Conservation (phyloP, 2,329 filamentous ascomycete genomes). For the Didymella pomorum region DNA sequence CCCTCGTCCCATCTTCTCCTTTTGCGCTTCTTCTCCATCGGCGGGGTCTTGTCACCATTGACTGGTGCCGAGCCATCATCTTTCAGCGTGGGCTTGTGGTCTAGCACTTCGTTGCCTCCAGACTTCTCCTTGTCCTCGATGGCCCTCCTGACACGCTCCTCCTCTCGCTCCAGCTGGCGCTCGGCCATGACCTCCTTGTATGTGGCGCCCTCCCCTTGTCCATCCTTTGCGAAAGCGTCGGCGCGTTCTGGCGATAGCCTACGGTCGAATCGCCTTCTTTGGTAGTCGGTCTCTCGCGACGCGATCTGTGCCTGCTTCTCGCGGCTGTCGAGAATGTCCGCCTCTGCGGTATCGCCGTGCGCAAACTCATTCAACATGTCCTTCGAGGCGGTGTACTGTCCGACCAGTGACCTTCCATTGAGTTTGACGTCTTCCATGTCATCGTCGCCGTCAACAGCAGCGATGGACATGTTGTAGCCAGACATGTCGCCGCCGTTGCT, state of each 20-base stretch:
- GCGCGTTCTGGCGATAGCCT: slow-evolving; percentile 81
- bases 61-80: slow-evolving; percentile 72
- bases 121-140: slow-evolving; percentile 78
- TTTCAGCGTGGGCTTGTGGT: slow-evolving; percentile 77
- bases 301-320: slow-evolving; percentile 91
- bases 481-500: slow-evolving; percentile 78
- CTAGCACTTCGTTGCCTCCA: slow-evolving; percentile 65
- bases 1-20: slow-evolving; percentile 96
- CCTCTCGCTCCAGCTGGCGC: slow-evolving; percentile 90
- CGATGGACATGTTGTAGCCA: slow-evolving; percentile 90
- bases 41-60: slow-evolving; percentile 73
- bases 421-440: slow-evolving; percentile 75
- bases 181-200: slow-evolving; percentile 92
- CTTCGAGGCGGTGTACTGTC: slow-evolving; percentile 93
- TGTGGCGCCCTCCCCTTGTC: slow-evolving; percentile 75
- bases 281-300: slow-evolving; percentile 95
- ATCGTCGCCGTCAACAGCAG: slow-evolving; percentile 78
- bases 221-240: slow-evolving; percentile 83
- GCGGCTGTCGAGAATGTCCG: slow-evolving; percentile 83
- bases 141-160: slow-evolving; percentile 81
- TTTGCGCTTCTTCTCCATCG: slow-evolving; percentile 66
- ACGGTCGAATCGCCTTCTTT: slow-evolving; percentile 92
- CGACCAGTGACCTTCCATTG: slow-evolving; percentile 77
- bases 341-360: slow-evolving; percentile 87
- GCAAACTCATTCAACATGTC: slow-evolving; percentile 95